Conservation (phyloP, 108 stramenopile genomes). For the Skeletonema tropicum region DNA sequence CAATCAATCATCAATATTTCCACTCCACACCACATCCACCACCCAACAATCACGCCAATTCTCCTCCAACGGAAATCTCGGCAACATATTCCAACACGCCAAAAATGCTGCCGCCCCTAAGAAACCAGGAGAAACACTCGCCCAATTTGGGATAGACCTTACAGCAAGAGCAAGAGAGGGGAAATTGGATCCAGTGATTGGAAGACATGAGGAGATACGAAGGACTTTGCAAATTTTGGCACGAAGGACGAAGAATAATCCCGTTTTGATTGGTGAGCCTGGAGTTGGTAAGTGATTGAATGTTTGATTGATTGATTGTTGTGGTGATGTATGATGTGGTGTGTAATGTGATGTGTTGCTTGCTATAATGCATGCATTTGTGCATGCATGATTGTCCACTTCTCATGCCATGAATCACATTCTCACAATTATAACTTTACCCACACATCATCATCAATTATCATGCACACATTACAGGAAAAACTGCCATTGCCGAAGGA, state of each 20-base stretch:
- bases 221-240: slow-evolving; percentile 94
- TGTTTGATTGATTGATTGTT: too few species aligned
- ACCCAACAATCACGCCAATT: background rate
- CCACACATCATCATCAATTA: too few species aligned
- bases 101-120: slow-evolving; percentile 43
- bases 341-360: background rate
- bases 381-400: too few species aligned
- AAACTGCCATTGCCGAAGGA: slow-evolving; percentile 97
- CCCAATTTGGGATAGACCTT: slow-evolving; percentile 96
- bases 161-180: slow-evolving; percentile 83
- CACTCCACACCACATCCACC: background rate
- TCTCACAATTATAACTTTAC: too few species aligned
- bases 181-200: slow-evolving; percentile 96
- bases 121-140: slow-evolving; percentile 91
- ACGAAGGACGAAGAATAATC: slow-evolving; percentile 98
- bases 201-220: slow-evolving; percentile 98
- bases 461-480: slow-evolving; percentile 35
- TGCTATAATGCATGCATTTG: too few species aligned
- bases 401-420: background rate
- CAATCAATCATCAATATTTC: background rate
- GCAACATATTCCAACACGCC: background rate
- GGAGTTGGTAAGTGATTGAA: slow-evolving; percentile 67
- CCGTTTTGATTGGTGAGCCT: slow-evolving; percentile 97
- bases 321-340: background rate
- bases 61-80: background rate